phyloP scores from a whole-genome alignment of 106 monocot genomes.

The Apostasia shenzhenica region DNA sequence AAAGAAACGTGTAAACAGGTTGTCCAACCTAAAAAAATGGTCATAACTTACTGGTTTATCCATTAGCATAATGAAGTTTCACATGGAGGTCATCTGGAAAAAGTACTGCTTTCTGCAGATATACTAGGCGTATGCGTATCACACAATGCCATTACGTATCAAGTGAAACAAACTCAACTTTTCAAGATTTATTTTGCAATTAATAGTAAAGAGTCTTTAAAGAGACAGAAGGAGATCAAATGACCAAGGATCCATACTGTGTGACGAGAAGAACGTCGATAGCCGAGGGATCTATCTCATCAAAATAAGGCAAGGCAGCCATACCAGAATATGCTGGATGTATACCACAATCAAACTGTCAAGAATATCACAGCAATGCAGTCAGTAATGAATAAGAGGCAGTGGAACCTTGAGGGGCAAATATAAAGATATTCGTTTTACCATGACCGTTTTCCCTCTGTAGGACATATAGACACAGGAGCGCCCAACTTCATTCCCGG shows the following conservation, averaged over 20 bases:
- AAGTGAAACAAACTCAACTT: neutral
- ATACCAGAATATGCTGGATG: constrained; percentile 92
- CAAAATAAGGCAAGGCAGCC: constrained; percentile 93
- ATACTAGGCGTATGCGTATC: no score
- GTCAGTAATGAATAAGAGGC: neutral
- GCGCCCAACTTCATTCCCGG: constrained; percentile 93
- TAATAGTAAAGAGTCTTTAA: neutral
- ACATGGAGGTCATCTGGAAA: no score
- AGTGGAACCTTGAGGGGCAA: neutral
- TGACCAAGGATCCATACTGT: constrained; percentile 42
- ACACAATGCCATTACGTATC: no score
- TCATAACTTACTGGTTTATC: no score
- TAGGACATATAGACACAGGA: constrained; percentile 94
- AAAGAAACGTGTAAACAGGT: no score
- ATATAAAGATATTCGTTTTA: constrained; percentile 8
- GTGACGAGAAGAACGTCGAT: constrained; percentile 97
- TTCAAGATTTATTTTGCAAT: neutral
- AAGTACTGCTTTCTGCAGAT: no score
- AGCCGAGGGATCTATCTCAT: constrained; percentile 91
- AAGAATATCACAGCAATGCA: neutral
- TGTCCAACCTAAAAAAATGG: no score
- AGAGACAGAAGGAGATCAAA: neutral
- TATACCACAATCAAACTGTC: constrained; percentile 92
- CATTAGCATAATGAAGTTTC: no score
- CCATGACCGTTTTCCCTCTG: constrained; percentile 79